Base-by-base conservation (phyloP, 2,329 filamentous ascomycete genomes). In the Sporothrix sp. region DNA sequence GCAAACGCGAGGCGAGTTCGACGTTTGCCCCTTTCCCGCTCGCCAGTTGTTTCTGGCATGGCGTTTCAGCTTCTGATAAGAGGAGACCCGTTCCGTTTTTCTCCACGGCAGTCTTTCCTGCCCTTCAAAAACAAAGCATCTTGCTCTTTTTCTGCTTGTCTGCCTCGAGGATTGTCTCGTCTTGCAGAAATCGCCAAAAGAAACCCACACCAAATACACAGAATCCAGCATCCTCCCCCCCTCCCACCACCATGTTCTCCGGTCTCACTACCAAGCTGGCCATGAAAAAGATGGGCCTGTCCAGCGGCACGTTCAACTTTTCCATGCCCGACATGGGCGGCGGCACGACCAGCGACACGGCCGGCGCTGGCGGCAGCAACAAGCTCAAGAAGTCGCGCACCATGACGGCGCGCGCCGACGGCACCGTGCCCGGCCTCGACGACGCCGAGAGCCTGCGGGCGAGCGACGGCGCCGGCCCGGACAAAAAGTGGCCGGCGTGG, bases 181-280 rank as follows among this genome's bases (percentile, higher is more conserved):
- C n/a, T n/a, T n/a, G n/a, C n/a, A n/a, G n/a, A 28, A 28, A 28
- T 9, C 27, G 23, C 38, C n/a, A 27, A 25, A 14, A 32, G 32
- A 48, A 14, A 35, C 9, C 18, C 30, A 46, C 16, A n/a, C n/a
- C 16, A 7, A 10, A 20, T 9, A 30, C n/a, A 48, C 28, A 14
- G 14, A 11, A 25, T 23, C 18, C 10, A 48, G 20, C 4, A 16
- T 14, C 18, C 11, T 32, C 53, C 35, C 13, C 11, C 35, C 53
- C 35, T 14, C 13, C 39, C 39, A 25, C 49, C 60, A 65, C 59
- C 50, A 81, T 80, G 77, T 71, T 81, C 60, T 71, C 72, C 58
- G 73, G 68, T 56, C 64, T 81, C 51, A 71, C 72, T 14, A 76
- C 76, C 40, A 81, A 81, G 63, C 65, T 80, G 56, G 78, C 76